Percentiles rank a stretch among this genome's conserved stretches.
Conservation (phyloP, 208 protist genomes). For the Leishmania major region DNA sequence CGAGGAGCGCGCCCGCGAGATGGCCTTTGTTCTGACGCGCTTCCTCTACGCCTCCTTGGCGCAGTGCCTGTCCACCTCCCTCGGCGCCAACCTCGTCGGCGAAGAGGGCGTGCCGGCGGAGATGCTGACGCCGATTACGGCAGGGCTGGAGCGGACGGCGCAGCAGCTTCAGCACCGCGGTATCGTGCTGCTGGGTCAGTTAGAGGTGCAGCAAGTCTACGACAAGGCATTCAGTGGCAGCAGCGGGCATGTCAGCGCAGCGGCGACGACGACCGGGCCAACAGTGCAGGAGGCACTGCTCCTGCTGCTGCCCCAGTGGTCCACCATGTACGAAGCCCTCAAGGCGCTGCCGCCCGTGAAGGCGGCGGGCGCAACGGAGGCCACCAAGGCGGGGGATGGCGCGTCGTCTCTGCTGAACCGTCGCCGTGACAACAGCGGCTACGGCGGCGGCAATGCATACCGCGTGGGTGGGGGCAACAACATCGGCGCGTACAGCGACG, state of each 20-base stretch:
- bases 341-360: slow-evolving; percentile 31
- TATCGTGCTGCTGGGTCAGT: slow-evolving; percentile 62
- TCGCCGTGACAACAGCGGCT: slow-evolving; percentile 18
- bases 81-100: slow-evolving; percentile 10
- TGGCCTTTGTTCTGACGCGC: slow-evolving; percentile 27
- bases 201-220: slow-evolving; percentile 37
- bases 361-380: slow-evolving; percentile 6
- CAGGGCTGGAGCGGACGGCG: slow-evolving; percentile 22
- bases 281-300: slow-evolving; percentile 33
- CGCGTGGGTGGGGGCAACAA: slow-evolving; percentile 8
- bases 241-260: slow-evolving; percentile 5
- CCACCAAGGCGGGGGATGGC: neutral
- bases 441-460: slow-evolving; percentile 3
- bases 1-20: slow-evolving; percentile 7
- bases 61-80: slow-evolving; percentile 27
- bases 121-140: slow-evolving; percentile 15
- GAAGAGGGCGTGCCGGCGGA: slow-evolving; percentile 24
- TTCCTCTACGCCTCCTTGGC: slow-evolving; percentile 30
- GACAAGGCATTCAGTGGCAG: slow-evolving; percentile 29
- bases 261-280: slow-evolving; percentile 17
- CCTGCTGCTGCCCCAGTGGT: slow-evolving; percentile 47
- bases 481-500: slow-evolving; percentile 3
- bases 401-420: neutral
- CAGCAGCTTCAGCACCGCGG: slow-evolving; percentile 50
- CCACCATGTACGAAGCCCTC: slow-evolving; percentile 38